Conservation (phyloP, 2,329 filamentous ascomycete species). For the Epichloe elymi region DNA sequence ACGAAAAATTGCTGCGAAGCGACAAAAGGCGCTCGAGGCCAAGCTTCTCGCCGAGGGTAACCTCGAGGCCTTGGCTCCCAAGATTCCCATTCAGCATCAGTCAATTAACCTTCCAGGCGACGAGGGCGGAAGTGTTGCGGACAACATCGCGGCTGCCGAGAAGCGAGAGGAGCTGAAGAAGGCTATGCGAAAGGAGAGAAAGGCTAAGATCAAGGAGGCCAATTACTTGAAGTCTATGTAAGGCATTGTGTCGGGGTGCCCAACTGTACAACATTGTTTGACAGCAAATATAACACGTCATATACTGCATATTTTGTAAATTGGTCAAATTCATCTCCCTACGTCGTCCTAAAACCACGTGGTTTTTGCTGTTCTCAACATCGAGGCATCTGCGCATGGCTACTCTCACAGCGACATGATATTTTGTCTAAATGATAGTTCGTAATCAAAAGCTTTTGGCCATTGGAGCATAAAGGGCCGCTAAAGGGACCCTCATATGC, state of each 20-base stretch:
- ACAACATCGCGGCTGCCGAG: constrained; percentile 32
- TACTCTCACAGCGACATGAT: too few species aligned
- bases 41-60: constrained; percentile 51
- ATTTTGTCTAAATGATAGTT: too few species aligned
- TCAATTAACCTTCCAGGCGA: constrained; percentile 56
- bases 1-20: constrained; percentile 56
- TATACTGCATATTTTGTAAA: constrained; percentile 8
- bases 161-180: constrained; percentile 51
- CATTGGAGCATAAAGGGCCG: too few species aligned
- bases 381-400: not conserved
- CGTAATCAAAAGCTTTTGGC: too few species aligned
- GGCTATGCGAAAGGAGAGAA: constrained; percentile 62
- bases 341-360: not conserved
- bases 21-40: constrained; percentile 42
- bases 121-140: constrained; percentile 27
- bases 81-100: constrained; percentile 67
- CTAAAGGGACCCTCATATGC: too few species aligned
- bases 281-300: constrained; percentile 13
- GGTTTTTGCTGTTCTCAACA: not conserved
- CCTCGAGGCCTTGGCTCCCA: constrained; percentile 49
- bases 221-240: constrained; percentile 79
- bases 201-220: constrained; percentile 66
- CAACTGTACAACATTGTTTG: constrained; percentile 8
- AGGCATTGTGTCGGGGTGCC: not conserved
- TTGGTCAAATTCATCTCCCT: not conserved